Evolutionary conservation across 2,329 filamentous ascomycete genomes (phyloP).

Genomic region (Magnaporthiopsis rhizophila): DNA sequence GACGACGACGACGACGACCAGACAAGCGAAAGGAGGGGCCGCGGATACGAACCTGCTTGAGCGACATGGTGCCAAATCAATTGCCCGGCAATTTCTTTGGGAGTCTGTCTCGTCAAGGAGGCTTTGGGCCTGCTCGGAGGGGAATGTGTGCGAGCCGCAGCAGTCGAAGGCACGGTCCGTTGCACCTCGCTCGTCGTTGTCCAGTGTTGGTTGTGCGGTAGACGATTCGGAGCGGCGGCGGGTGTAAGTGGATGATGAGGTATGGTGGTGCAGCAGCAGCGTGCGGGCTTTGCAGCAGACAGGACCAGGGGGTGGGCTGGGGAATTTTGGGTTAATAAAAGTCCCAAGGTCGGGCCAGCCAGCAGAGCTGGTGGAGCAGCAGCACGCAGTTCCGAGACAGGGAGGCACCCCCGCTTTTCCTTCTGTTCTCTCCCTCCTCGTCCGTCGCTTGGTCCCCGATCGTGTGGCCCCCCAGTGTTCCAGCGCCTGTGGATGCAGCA

Average conservation of each 20-base stretch:
- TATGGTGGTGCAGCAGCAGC: slow-evolving; percentile 2
- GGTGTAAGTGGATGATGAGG: not conserved
- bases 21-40: not conserved
- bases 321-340: slow-evolving; percentile 5
- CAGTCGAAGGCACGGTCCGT: not conserved
- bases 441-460: not conserved
- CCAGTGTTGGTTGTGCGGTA: not conserved
- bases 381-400: slow-evolving; percentile 5
- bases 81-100: not conserved
- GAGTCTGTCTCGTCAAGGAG: not conserved
- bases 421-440: not conserved
- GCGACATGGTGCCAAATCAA: slow-evolving; percentile 24
- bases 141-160: not conserved
- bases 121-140: not conserved
- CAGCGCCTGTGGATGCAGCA: slow-evolving; percentile 2
- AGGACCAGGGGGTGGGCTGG: not conserved
- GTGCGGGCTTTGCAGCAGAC: not conserved
- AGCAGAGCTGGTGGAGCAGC: not conserved
- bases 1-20: not conserved
- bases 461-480: slow-evolving; percentile 3
- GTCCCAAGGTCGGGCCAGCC: not conserved
- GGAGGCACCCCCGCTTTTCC: slow-evolving; percentile 1
- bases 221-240: not conserved
- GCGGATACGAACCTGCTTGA: slow-evolving; percentile 28
- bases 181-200: slow-evolving; percentile 2